Evolutionary conservation across 1,139 yeast species (phyloP).

Genomic region (Kurtzmaniella quercitrusa): DNA sequence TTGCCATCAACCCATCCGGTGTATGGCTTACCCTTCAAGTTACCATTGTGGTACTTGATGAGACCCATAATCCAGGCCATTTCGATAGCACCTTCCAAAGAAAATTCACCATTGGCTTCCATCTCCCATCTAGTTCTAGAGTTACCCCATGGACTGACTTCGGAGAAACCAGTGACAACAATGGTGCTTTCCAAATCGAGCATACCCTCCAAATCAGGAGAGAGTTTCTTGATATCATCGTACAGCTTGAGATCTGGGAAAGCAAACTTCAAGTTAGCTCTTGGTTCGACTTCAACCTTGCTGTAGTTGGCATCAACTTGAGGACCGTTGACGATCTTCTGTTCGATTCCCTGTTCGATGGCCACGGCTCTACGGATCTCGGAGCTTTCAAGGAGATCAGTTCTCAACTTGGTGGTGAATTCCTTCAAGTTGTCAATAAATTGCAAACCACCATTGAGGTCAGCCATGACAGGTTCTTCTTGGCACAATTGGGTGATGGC

Average conservation of each 20-base stretch:
- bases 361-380: constrained; percentile 96
- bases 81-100: constrained; percentile 97
- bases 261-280: constrained; percentile 90
- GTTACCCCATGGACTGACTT: constrained; percentile 99
- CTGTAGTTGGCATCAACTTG: constrained; percentile 83
- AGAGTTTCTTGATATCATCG: constrained; percentile 62
- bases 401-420: constrained; percentile 75
- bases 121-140: constrained; percentile 99
- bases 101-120: constrained; percentile 93
- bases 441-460: constrained; percentile 97
- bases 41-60: constrained; percentile 91
- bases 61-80: constrained; percentile 99
- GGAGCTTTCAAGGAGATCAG: constrained; percentile 77
- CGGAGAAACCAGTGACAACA: constrained; percentile 96
- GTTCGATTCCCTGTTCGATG: constrained; percentile 88
- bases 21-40: constrained; percentile 82
- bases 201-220: constrained; percentile 85
- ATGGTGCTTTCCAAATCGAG: constrained; percentile 86
- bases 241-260: constrained; percentile 86
- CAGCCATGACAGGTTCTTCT: constrained; percentile 94
- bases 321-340: constrained; percentile 87
- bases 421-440: constrained; percentile 89
- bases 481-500: constrained; percentile 83
- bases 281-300: constrained; percentile 75
- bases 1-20: constrained; percentile 98